Evolutionary conservation across 768 basidiomycete species (phyloP).

Genomic region (Suillus spraguei): DNA sequence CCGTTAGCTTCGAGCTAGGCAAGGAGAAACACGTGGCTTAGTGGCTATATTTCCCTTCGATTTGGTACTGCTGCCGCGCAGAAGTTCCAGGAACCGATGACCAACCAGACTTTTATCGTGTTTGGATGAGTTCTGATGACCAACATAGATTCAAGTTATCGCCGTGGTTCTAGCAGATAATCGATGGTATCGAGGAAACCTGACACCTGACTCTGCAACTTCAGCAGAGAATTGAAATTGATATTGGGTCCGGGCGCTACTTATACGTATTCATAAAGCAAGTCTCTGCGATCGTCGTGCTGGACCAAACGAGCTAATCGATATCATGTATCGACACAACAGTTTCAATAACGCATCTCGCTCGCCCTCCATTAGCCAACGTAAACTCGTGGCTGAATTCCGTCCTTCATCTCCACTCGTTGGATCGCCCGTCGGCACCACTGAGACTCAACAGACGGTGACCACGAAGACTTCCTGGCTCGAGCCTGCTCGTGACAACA

Average conservation of each 20-base stretch:
- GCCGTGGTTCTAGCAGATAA: not conserved
- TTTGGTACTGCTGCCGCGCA: conserved; percentile 4
- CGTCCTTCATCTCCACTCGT: conserved; percentile 2
- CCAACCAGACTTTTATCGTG: not conserved
- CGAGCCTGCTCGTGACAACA: conserved; percentile 31
- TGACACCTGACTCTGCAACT: conserved; percentile 3
- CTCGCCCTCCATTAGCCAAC: conserved; percentile 4
- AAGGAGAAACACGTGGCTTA: not conserved
- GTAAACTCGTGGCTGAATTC: conserved; percentile 1
- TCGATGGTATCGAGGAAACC: conserved; percentile 5
- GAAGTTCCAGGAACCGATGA: conserved; percentile 7
- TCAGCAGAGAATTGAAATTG: not conserved
- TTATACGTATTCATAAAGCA: conserved; percentile 1
- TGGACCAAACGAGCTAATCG: not conserved
- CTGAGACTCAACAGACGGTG: conserved; percentile 9
- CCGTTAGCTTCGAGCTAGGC: not conserved
- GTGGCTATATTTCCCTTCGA: not conserved
- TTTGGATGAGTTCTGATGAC: not conserved
- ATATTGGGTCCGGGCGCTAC: conserved; percentile 5
- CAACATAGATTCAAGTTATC: conserved; percentile 2
- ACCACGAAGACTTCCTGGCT: conserved; percentile 22
- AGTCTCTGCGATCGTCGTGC: not conserved
- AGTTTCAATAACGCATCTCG: not conserved
- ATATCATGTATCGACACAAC: conserved; percentile 1
- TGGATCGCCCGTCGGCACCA: not conserved